Evolutionary conservation across 2,329 filamentous ascomycete species (phyloP).

Genomic region (Phoma sp.): DNA sequence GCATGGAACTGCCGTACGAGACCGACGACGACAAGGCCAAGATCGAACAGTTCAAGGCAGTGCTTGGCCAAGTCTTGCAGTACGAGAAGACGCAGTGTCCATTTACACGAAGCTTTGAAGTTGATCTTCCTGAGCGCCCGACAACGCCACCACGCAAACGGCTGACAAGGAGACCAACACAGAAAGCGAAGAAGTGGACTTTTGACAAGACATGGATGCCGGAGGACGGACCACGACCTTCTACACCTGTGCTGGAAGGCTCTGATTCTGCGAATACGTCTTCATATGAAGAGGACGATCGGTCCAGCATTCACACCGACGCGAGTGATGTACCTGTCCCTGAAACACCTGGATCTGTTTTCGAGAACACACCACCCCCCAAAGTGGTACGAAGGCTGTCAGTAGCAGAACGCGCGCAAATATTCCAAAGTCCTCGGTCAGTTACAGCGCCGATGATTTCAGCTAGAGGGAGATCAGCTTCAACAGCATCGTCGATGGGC

Average conservation of each 20-base stretch:
- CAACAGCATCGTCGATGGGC: constrained; percentile 27
- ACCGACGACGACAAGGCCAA: constrained; percentile 69
- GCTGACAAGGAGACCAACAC: constrained; percentile 65
- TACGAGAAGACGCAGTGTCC: constrained; percentile 91
- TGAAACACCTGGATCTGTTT: constrained; percentile 31
- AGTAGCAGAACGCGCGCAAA: constrained; percentile 41
- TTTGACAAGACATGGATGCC: constrained; percentile 58
- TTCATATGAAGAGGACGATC: constrained; percentile 46
- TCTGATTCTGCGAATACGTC: constrained; percentile 42
- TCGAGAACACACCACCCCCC: constrained; percentile 23
- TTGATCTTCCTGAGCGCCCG: constrained; percentile 74
- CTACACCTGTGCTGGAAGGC: constrained; percentile 38
- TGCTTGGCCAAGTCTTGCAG: constrained; percentile 75
- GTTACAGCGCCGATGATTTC: constrained; percentile 33
- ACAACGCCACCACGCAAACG: constrained; percentile 61
- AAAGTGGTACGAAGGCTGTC: constrained; percentile 32
- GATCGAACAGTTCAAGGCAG: constrained; percentile 71
- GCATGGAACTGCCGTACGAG: constrained; percentile 80
- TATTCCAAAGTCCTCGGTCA: constrained; percentile 41
- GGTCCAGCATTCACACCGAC: constrained; percentile 44
- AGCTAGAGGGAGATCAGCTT: constrained; percentile 17
- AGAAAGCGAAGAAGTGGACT: constrained; percentile 59
- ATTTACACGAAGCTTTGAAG: constrained; percentile 78
- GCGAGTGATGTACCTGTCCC: constrained; percentile 33
- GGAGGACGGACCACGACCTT: constrained; percentile 47